Evolutionary conservation across 129 eudicot genomes (phyloP).

Genomic region (Arctium lappa): DNA sequence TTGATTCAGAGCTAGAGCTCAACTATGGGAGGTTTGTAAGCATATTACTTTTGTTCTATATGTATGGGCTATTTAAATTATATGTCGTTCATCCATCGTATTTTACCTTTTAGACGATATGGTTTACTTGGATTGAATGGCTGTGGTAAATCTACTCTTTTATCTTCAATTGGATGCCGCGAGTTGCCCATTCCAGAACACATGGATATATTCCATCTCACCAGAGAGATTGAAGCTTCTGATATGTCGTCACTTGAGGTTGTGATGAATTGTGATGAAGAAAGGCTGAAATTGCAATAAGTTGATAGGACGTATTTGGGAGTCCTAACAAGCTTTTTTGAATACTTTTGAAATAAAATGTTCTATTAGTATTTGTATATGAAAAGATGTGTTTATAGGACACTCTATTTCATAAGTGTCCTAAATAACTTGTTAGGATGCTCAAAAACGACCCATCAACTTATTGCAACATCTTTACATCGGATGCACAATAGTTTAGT

Average conservation of each 20-base stretch:
- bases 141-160: slow-evolving; percentile 94
- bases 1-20: slow-evolving; percentile 87
- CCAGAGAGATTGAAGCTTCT: slow-evolving; percentile 95
- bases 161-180: slow-evolving; percentile 66
- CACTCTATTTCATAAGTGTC: too few species aligned
- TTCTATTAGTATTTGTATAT: too few species aligned
- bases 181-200: slow-evolving; percentile 94
- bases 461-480: too few species aligned
- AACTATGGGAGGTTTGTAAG: slow-evolving; percentile 81
- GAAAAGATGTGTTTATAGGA: too few species aligned
- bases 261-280: slow-evolving; percentile 92
- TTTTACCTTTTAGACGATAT: slow-evolving; percentile 55
- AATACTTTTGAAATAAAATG: too few species aligned
- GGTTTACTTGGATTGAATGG: slow-evolving; percentile 94
- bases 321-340: too few species aligned
- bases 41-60: too few species aligned
- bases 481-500: too few species aligned
- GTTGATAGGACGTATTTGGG: too few species aligned
- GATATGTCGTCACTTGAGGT: slow-evolving; percentile 95
- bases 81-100: neutral
- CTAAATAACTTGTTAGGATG: too few species aligned
- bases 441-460: too few species aligned
- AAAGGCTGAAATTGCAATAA: slow-evolving; percentile 45
- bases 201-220: slow-evolving; percentile 91
- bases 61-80: neutral